Evolutionary conservation across 192 early-diverging fungal species (phyloP).

Genomic region (Geranomyces variabilis): DNA sequence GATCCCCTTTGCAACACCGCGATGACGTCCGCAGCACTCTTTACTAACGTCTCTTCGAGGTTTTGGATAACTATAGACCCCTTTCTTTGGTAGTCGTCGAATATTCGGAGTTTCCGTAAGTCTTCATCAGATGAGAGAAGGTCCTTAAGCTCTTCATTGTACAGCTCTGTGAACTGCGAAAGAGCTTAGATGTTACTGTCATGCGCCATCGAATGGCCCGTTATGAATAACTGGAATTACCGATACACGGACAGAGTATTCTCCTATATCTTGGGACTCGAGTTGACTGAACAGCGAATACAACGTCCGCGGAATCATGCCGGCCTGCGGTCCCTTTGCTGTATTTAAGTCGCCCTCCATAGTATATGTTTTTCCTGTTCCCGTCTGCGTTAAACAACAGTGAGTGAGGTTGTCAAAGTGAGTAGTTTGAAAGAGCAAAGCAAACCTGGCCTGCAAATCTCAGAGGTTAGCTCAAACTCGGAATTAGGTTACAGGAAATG

Average conservation of each 20-base stretch:
- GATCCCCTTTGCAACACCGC: slow-evolving; percentile 71
- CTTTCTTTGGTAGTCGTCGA: slow-evolving; percentile 69
- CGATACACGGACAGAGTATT: slow-evolving; percentile 85
- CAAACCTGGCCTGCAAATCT: slow-evolving; percentile 23
- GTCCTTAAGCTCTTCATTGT: slow-evolving; percentile 96
- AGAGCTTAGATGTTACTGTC: neutral
- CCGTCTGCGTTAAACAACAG: slow-evolving; percentile 64
- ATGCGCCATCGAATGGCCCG: neutral
- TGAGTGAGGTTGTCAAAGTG: neutral
- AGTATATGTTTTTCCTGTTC: slow-evolving; percentile 94
- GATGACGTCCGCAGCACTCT: slow-evolving; percentile 74
- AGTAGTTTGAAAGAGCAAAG: neutral
- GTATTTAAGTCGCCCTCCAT: slow-evolving; percentile 89
- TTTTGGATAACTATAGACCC: slow-evolving; percentile 79
- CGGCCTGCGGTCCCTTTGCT: slow-evolving; percentile 62
- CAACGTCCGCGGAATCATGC: slow-evolving; percentile 90
- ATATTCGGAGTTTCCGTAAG: slow-evolving; percentile 64
- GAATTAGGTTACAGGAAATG: neutral
- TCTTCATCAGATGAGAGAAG: slow-evolving; percentile 68
- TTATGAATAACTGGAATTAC: slow-evolving; percentile 20
- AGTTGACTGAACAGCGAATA: slow-evolving; percentile 76
- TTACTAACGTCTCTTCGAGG: slow-evolving; percentile 78
- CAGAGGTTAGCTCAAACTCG: slow-evolving; percentile 9
- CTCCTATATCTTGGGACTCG: slow-evolving; percentile 61
- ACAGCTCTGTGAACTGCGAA: slow-evolving; percentile 78